Evolutionary conservation across 2,329 filamentous ascomycete species (phyloP).

Genomic region (Trichophaea hybrida): DNA sequence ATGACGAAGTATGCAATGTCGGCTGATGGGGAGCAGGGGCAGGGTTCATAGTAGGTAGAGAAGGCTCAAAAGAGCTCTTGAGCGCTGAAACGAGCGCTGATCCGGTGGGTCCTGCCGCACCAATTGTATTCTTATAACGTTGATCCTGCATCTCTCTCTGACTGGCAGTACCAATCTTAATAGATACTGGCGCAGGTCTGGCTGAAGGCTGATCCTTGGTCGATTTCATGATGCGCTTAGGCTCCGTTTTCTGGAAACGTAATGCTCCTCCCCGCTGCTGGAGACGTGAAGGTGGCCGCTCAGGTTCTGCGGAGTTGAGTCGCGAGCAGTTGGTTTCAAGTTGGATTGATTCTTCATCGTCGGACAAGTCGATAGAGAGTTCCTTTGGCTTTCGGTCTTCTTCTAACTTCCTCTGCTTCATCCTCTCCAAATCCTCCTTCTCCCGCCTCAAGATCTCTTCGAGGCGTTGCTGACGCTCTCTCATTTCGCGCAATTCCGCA

Average conservation of each 20-base stretch:
- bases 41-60: conserved; percentile 24
- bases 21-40: conserved; percentile 28
- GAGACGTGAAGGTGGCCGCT: conserved; percentile 20
- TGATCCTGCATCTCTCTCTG: conserved; percentile 32
- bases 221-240: conserved; percentile 10
- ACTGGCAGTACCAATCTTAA: conserved; percentile 53
- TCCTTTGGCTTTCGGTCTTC: neutral
- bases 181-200: conserved; percentile 57
- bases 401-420: neutral
- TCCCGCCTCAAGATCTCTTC: neutral
- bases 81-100: conserved; percentile 36
- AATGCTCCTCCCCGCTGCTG: conserved; percentile 12
- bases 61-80: conserved; percentile 49
- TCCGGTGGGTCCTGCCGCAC: conserved; percentile 25
- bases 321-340: conserved; percentile 8
- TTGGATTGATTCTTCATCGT: conserved; percentile 16
- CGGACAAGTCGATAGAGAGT: neutral
- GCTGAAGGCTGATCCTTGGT: conserved; percentile 34
- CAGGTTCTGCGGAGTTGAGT: conserved; percentile 18
- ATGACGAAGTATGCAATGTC: conserved; percentile 30
- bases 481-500: neutral
- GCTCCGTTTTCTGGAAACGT: conserved; percentile 18
- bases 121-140: conserved; percentile 28
- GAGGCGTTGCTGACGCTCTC: neutral
- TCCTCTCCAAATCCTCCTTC: neutral